Evolutionary conservation across 257 asterid species (phyloP).

Genomic region (Nicotiana paniculata): DNA sequence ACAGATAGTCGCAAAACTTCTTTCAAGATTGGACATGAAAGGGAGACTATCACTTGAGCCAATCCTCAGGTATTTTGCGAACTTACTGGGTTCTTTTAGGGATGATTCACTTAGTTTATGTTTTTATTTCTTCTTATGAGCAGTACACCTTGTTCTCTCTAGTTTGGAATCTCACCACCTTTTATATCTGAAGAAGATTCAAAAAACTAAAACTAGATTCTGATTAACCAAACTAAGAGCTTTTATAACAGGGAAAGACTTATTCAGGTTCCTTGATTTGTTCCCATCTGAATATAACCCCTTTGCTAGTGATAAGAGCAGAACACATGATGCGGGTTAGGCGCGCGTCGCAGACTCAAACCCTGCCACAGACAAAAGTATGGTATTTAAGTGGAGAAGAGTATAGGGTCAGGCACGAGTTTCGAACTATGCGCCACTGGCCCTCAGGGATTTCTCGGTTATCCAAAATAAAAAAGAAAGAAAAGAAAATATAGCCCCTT

Average conservation of each 20-base stretch:
- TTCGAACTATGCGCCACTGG: neutral
- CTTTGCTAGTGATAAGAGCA: neutral
- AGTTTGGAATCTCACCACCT: neutral
- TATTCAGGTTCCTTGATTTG: conserved; percentile 1
- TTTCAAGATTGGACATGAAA: conserved; percentile 55
- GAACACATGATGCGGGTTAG: neutral
- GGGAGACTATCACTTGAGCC: conserved; percentile 79
- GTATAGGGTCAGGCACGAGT: too few relatives aligned
- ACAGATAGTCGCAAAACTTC: conserved; percentile 48
- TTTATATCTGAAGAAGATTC: neutral
- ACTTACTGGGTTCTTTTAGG: neutral
- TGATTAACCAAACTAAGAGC: conserved; percentile 1
- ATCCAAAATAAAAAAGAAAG: neutral
- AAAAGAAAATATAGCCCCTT: neutral
- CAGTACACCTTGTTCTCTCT: neutral
- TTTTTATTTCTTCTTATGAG: neutral
- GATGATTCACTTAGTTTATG: neutral
- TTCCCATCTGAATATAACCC: neutral
- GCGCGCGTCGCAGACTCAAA: neutral
- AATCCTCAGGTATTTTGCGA: conserved; percentile 52
- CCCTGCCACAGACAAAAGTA: neutral
- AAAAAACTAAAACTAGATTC: neutral
- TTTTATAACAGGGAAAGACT: neutral
- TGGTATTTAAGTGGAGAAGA: neutral
- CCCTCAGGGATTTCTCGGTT: neutral